Evolutionary conservation across 192 early-diverging fungal species (phyloP).

Genomic region (Martensiomyces pterosporus): DNA sequence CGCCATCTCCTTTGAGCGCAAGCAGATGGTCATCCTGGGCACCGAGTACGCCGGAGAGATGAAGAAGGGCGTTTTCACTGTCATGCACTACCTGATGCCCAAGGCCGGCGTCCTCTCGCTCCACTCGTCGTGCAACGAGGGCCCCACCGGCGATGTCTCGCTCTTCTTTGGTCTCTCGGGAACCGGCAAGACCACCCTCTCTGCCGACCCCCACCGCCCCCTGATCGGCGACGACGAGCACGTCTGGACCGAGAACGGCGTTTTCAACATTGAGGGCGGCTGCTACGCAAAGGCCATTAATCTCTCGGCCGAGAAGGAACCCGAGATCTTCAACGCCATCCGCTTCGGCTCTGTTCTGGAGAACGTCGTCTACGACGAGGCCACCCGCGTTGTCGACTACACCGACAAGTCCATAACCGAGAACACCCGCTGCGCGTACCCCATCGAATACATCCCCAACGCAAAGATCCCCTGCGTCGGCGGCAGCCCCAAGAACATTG

Average conservation of each 20-base stretch:
- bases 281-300: constrained; percentile 99
- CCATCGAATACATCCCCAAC: constrained; percentile 92
- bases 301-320: constrained; percentile 93
- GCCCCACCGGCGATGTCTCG: constrained; percentile 82
- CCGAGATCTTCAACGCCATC: constrained; percentile 97
- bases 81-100: constrained; percentile 99
- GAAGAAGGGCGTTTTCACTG: constrained; percentile 99
- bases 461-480: constrained; percentile 91
- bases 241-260: constrained; percentile 92
- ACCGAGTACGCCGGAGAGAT: constrained; percentile 99
- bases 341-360: constrained; percentile 89
- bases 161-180: constrained; percentile 98
- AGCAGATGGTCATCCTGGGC: constrained; percentile 97
- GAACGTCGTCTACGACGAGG: constrained; percentile 83
- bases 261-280: constrained; percentile 99
- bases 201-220: constrained; percentile 86
- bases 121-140: constrained; percentile 90
- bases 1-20: constrained; percentile 85
- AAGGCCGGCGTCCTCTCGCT: constrained; percentile 59
- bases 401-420: constrained; percentile 75
- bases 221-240: constrained; percentile 99
- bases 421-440: constrained; percentile 96
- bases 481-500: constrained; percentile 88
- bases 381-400: constrained; percentile 74
- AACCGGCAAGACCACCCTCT: constrained; percentile 97